A percentile compares a stretch with the other conserved stretches of the same genome.
Conservation (phyloP, 805 yeast genomes). For the Candida loeiensis region DNA sequence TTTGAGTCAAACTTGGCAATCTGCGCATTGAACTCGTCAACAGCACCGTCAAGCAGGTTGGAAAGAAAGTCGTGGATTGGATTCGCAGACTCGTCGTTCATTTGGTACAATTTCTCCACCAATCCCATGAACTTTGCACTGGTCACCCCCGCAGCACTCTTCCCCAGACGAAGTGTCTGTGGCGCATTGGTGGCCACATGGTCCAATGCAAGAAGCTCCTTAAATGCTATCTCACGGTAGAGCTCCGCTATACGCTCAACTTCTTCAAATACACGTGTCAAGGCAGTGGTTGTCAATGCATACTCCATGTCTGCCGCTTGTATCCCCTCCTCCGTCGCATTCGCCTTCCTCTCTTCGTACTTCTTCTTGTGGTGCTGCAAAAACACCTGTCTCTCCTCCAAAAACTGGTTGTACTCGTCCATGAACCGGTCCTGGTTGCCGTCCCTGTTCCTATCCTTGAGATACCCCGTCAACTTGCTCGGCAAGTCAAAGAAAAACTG, state of each 20-base stretch:
- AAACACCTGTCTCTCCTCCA: constrained; percentile 24
- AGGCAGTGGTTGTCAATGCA: constrained; percentile 26
- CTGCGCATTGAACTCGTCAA: constrained; percentile 34
- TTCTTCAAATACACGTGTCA: constrained; percentile 28
- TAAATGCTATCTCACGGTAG: constrained; percentile 32
- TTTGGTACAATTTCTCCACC: constrained; percentile 38
- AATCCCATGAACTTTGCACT: constrained; percentile 35
- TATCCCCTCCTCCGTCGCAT: constrained; percentile 9
- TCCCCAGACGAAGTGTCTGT: constrained; percentile 8
- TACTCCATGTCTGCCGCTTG: constrained; percentile 22
- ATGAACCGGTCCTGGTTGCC: constrained; percentile 36
- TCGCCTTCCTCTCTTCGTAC: constrained; percentile 13
- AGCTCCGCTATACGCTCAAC: constrained; percentile 32
- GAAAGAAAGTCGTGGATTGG: constrained; percentile 36
- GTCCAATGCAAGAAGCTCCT: constrained; percentile 37
- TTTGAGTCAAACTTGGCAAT: constrained; percentile 33
- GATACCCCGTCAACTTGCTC: constrained; percentile 23
- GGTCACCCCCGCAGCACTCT: constrained; percentile 7
- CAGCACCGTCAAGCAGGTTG: constrained; percentile 29
- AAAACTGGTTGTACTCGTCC: constrained; percentile 30
- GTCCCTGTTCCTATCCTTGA: constrained; percentile 24
- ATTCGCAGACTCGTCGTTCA: constrained; percentile 21
- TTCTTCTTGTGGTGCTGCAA: constrained; percentile 11
- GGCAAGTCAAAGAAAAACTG: constrained; percentile 38
- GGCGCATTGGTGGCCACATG: constrained; percentile 24